A percentile compares a stretch with the other conserved stretches of the same genome.
Evolutionary conservation across 1,284 basidiomycete genomes (phyloP).

Genomic region (Taiwanofungus camphoratus): DNA sequence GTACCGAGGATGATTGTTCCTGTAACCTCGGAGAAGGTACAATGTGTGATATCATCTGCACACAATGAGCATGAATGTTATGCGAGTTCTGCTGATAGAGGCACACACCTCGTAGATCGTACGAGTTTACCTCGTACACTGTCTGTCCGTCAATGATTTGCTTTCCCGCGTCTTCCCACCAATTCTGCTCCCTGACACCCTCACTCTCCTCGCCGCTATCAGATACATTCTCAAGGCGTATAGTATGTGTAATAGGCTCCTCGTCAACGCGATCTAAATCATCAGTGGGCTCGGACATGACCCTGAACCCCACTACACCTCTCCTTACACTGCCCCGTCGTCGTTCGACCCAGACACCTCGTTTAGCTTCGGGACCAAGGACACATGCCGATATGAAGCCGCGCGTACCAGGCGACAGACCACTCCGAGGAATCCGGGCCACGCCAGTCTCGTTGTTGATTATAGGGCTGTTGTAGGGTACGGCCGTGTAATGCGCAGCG

Average conservation of each 20-base stretch:
- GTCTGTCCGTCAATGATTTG: conserved; percentile 26
- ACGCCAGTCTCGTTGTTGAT: neutral
- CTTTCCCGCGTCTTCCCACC: conserved; percentile 2
- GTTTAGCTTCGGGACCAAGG: conserved; percentile 38
- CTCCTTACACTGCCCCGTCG: conserved; percentile 33
- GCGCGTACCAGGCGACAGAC: conserved; percentile 22
- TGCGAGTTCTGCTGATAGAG: neutral
- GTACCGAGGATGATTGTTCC: conserved; percentile 41
- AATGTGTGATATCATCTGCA: conserved; percentile 41
- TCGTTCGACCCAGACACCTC: conserved; percentile 49
- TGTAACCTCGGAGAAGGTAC: conserved; percentile 42
- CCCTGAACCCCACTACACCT: conserved; percentile 33
- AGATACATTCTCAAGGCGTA: neutral
- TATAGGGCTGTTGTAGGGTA: conserved; percentile 9
- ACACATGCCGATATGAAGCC: conserved; percentile 42
- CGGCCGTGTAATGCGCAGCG: conserved; percentile 25
- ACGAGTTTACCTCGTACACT: conserved; percentile 38
- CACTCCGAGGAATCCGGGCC: conserved; percentile 11
- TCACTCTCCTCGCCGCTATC: neutral
- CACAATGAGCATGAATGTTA: too few species aligned
- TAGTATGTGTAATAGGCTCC: neutral
- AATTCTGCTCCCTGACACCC: neutral
- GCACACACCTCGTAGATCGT: conserved; percentile 42
- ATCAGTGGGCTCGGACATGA: conserved; percentile 1
- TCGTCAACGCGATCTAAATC: neutral